phyloP scores from a whole-genome alignment of 345 rosid species.

The Noccaea caerulescens region DNA sequence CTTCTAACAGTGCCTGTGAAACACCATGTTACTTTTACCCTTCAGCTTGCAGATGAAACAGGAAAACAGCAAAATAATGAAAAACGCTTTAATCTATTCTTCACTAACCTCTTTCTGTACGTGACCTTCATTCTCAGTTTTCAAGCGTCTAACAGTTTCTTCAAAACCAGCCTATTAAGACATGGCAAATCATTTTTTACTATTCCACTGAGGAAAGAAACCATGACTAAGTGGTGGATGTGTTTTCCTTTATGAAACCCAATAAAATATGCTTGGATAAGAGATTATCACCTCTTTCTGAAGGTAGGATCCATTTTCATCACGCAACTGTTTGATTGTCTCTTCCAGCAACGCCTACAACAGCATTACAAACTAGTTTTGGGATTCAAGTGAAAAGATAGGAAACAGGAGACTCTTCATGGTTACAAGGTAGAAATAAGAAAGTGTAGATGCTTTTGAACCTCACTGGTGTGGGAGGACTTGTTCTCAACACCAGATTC shows the following conservation, averaged over 20 bases:
- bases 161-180: slow-evolving; percentile 54
- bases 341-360: slow-evolving; percentile 59
- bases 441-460: too few relatives aligned
- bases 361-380: slow-evolving; percentile 29
- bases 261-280: not conserved
- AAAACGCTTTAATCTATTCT: not conserved
- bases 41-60: slow-evolving; percentile 25
- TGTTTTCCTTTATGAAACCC: not conserved
- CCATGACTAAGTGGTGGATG: not conserved
- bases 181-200: slow-evolving; percentile 10
- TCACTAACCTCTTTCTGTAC: slow-evolving; percentile 54
- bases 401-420: slow-evolving; percentile 19
- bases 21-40: slow-evolving; percentile 13
- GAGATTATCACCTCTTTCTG: slow-evolving; percentile 55
- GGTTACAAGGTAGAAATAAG: not conserved
- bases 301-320: slow-evolving; percentile 52
- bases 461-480: slow-evolving; percentile 52
- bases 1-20: slow-evolving; percentile 38
- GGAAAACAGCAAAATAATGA: not conserved
- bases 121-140: slow-evolving; percentile 53
- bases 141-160: slow-evolving; percentile 53
- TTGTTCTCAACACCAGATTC: slow-evolving; percentile 50
- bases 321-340: slow-evolving; percentile 48
- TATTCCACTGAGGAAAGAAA: not conserved
- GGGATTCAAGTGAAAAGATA: slow-evolving; percentile 11